Conservation (phyloP, 2,329 filamentous ascomycete genomes). For the Bimuria novae-zelandiae region DNA sequence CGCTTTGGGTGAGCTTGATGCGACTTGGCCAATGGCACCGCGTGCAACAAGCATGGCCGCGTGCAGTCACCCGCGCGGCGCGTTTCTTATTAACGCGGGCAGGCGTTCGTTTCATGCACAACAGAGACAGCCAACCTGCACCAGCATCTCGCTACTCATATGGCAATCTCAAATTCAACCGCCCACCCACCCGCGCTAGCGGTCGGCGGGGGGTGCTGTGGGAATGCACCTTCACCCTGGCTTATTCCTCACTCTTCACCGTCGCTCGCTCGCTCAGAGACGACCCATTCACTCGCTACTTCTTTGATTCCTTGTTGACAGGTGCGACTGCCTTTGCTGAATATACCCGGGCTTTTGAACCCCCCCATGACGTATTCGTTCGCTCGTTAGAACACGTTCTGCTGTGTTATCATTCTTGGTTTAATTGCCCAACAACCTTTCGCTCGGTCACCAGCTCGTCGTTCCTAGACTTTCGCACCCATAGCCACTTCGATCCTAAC, state of each 20-base stretch:
- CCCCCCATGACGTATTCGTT: background rate
- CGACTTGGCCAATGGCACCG: background rate
- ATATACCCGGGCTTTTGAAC: background rate
- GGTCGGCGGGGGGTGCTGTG: background rate
- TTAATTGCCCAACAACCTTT: background rate
- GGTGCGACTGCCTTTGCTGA: background rate
- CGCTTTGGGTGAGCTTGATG: background rate
- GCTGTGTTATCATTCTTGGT: background rate
- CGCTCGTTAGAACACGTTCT: background rate
- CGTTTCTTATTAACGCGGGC: background rate
- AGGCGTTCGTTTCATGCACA: background rate
- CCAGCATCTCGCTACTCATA: no score
- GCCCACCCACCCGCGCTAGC: background rate
- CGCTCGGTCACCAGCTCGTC: no score
- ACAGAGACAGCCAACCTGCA: background rate
- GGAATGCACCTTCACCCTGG: background rate
- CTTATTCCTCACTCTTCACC: background rate
- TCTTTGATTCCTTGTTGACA: background rate
- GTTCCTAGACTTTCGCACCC: no score
- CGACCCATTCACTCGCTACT: conserved; percentile 2
- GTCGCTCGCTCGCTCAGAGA: background rate
- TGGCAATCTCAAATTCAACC: conserved; percentile 7
- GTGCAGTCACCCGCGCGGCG: conserved; percentile 2
- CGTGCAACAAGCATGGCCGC: background rate
- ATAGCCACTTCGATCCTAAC: no score